Conservation (phyloP, 2,329 filamentous ascomycete species). For the Arthrobotrys conoides region DNA sequence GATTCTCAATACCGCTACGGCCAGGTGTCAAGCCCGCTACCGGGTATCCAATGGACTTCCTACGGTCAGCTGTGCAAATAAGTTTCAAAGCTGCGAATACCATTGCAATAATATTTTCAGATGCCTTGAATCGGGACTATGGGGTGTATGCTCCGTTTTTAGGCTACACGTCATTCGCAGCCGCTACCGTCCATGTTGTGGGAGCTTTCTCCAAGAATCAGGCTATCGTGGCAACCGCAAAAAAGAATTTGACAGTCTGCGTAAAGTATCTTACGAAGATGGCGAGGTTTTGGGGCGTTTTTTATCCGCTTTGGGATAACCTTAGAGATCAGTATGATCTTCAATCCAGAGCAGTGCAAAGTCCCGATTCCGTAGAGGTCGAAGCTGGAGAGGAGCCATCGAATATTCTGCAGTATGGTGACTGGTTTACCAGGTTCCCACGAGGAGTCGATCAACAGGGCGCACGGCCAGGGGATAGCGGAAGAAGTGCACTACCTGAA, state of each 20-base stretch:
- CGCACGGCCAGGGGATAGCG: conserved; percentile 69
- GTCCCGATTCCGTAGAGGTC: conserved; percentile 64
- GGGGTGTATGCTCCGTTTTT: conserved; percentile 91
- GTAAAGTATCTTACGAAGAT: conserved; percentile 92
- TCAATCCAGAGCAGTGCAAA: conserved; percentile 69
- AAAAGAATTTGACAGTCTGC: conserved; percentile 86
- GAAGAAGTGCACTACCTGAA: conserved; percentile 26
- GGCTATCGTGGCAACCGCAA: conserved; percentile 80
- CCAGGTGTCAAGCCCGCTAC: conserved; percentile 70
- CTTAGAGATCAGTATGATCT: conserved; percentile 87
- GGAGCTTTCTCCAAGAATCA: conserved; percentile 90
- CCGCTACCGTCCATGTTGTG: conserved; percentile 93
- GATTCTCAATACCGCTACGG: conserved; percentile 83
- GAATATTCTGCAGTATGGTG: conserved; percentile 91
- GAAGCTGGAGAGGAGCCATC: conserved; percentile 65
- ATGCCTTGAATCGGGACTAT: conserved; percentile 77
- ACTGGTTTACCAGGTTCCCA: conserved; percentile 97
- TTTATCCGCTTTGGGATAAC: conserved; percentile 95
- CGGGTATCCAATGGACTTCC: conserved; percentile 80
- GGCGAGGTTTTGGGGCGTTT: conserved; percentile 99
- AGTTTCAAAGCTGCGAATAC: conserved; percentile 87
- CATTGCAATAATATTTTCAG: conserved; percentile 86
- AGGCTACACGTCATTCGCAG: conserved; percentile 93
- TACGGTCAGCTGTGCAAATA: conserved; percentile 80
- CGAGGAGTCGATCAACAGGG: conserved; percentile 83